Conservation (phyloP, 179 eudicot genomes). For the Spinacia oleracea region DNA sequence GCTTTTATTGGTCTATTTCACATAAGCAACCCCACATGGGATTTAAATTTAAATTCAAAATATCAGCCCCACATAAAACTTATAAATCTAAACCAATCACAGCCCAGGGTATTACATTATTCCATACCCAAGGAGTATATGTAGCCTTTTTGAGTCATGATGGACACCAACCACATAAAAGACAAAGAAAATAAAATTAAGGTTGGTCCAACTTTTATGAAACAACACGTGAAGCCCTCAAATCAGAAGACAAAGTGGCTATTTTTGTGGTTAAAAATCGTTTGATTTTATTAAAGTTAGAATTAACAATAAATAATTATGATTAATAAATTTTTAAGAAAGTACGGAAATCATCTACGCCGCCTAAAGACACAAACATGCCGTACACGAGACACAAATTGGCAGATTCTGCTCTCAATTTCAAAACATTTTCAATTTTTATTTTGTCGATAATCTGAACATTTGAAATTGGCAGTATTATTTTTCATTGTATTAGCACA, state of each 20-base stretch:
- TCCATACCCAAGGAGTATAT: too few relatives aligned
- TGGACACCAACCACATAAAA: background rate
- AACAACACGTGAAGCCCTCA: conserved; percentile 38
- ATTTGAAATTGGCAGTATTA: too few relatives aligned
- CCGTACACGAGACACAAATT: conserved; percentile 31
- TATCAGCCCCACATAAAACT: too few relatives aligned
- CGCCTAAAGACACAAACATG: conserved; percentile 29
- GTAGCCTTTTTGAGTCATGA: too few relatives aligned
- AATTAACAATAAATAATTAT: background rate
- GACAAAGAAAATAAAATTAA: conserved; percentile 8
- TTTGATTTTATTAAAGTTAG: background rate
- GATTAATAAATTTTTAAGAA: background rate
- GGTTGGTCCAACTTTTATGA: conserved; percentile 25
- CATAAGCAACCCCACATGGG: too few relatives aligned
- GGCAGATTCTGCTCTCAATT: conserved; percentile 12
- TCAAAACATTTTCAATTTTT: background rate
- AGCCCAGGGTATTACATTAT: too few relatives aligned
- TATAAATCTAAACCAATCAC: too few relatives aligned
- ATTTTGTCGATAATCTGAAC: background rate
- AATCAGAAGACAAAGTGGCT: conserved; percentile 14
- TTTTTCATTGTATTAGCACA: conserved; percentile 11
- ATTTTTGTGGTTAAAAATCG: conserved; percentile 6
- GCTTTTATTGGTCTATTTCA: too few relatives aligned
- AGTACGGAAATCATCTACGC: conserved; percentile 28
- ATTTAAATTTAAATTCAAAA: too few relatives aligned